Evolutionary conservation across 176 grass and related monocot species (phyloP).

Genomic region (Zoysia japonica): DNA sequence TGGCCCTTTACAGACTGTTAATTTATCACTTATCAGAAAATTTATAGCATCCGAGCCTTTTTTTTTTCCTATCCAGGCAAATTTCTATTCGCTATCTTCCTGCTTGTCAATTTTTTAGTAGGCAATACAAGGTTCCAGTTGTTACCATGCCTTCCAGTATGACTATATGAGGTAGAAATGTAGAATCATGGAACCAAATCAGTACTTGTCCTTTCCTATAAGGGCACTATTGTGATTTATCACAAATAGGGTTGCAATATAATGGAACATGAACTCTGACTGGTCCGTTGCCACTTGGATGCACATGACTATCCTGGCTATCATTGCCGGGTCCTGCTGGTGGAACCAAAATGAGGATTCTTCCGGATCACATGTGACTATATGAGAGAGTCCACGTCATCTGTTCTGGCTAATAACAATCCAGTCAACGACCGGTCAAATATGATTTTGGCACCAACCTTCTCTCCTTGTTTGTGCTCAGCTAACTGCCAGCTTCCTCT

Average conservation of each 20-base stretch:
- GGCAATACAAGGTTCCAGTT: neutral
- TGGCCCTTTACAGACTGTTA: neutral
- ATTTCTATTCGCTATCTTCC: too few relatives aligned
- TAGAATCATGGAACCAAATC: constrained; percentile 12
- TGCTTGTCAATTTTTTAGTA: constrained; percentile 17
- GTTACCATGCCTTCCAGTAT: neutral
- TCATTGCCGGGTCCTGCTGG: constrained; percentile 40
- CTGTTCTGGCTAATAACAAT: constrained; percentile 64
- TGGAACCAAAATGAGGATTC: constrained; percentile 43
- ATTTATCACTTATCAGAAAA: neutral
- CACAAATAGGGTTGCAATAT: constrained; percentile 33
- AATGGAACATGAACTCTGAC: constrained; percentile 46
- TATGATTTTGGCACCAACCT: constrained; percentile 50
- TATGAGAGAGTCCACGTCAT: constrained; percentile 63
- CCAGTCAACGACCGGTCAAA: constrained; percentile 52
- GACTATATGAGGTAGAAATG: neutral
- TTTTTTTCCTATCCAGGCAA: too few relatives aligned
- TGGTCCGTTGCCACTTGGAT: constrained; percentile 50
- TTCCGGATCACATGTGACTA: constrained; percentile 71
- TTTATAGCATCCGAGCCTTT: neutral
- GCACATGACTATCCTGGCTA: constrained; percentile 29
- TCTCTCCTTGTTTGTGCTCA: constrained; percentile 11
- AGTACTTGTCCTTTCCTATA: constrained; percentile 17
- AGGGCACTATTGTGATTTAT: constrained; percentile 31
- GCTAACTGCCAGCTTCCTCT: constrained; percentile 26